Conservation (phyloP, 768 basidiomycete genomes). For the Cyathus striatus region DNA sequence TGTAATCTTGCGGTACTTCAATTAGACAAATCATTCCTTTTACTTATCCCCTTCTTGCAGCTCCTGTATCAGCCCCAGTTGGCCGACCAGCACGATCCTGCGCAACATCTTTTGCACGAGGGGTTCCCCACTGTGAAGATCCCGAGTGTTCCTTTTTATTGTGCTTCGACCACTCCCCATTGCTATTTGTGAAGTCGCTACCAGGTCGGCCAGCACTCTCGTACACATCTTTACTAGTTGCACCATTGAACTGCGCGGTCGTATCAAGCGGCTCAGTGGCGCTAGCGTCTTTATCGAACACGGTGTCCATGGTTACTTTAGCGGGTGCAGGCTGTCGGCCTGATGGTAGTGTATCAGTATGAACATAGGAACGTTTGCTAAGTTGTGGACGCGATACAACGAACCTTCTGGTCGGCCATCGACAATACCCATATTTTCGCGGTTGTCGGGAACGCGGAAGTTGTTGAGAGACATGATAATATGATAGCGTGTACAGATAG, state of each 20-base stretch:
- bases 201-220: constrained; percentile 5
- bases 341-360: not conserved
- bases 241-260: constrained; percentile 2
- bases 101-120: constrained; percentile 1
- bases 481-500: too few species aligned
- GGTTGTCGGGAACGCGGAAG: not conserved
- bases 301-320: not conserved
- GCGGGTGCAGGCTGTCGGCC: constrained; percentile 2
- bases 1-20: too few species aligned
- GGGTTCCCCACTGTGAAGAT: constrained; percentile 4
- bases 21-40: too few species aligned
- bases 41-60: not conserved
- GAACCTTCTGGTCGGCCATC: constrained; percentile 7
- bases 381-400: not conserved
- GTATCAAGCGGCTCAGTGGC: not conserved
- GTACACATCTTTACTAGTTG: constrained; percentile 8
- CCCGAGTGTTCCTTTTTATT: constrained; percentile 3
- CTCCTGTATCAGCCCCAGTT: not conserved
- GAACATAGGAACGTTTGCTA: too few species aligned
- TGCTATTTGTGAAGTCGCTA: constrained; percentile 5
- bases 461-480: not conserved
- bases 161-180: constrained; percentile 1
- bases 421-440: constrained; percentile 6
- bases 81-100: constrained; percentile 2
- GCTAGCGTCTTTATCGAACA: constrained; percentile 4